Conservation (phyloP, 2,329 filamentous ascomycete species). For the Fusarium euwallaceae region DNA sequence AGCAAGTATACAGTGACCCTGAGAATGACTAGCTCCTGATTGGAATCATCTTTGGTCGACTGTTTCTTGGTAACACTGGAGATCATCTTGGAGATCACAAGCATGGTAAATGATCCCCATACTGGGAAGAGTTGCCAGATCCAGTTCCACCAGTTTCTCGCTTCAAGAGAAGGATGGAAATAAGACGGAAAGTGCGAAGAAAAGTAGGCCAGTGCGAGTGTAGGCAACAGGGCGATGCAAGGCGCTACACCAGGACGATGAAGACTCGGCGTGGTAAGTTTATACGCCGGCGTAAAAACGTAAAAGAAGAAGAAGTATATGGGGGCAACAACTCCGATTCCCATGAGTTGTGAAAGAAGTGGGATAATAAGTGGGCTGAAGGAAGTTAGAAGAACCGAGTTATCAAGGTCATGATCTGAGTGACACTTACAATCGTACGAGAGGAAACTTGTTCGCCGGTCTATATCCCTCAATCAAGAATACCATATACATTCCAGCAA, state of each 20-base stretch:
- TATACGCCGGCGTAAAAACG: conserved; percentile 30
- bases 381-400: conserved; percentile 1
- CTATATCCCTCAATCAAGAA: conserved; percentile 44
- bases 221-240: conserved; percentile 36
- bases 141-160: conserved; percentile 49
- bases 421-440: conserved; percentile 44
- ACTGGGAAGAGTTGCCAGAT: conserved; percentile 49
- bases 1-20: conserved; percentile 6
- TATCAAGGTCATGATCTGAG: rapidly evolving
- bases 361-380: conserved; percentile 32
- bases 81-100: conserved; percentile 20
- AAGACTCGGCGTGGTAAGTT: conserved; percentile 22
- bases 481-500: conserved; percentile 45
- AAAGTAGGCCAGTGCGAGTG: conserved; percentile 35
- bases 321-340: conserved; percentile 38
- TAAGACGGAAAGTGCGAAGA: conserved; percentile 35
- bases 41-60: rapidly evolving
- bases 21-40: neutral
- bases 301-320: conserved; percentile 45
- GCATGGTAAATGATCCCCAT: conserved; percentile 38
- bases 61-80: neutral
- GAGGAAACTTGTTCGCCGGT: conserved; percentile 19
- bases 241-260: conserved; percentile 15
- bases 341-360: conserved; percentile 41
- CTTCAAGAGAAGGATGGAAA: conserved; percentile 39